Conservation (phyloP, 2,329 filamentous ascomycete species). For the Lasiodiplodia gonubiensis region DNA sequence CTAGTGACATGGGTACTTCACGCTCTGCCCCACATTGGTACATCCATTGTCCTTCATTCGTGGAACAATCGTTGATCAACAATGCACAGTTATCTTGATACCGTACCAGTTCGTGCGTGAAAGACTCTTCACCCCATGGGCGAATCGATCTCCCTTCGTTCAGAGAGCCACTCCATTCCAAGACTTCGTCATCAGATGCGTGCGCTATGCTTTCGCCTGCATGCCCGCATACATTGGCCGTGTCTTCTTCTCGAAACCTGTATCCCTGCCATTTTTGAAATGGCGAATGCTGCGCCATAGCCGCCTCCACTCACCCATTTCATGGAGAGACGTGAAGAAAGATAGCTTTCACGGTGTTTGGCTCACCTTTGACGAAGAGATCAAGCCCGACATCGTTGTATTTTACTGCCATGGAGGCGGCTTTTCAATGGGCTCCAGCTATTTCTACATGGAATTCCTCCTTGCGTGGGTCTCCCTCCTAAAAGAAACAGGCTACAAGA, state of each 20-base stretch:
- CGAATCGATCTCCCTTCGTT: conserved; percentile 66
- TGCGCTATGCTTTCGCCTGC: conserved; percentile 76
- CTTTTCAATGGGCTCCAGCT: conserved; percentile 80
- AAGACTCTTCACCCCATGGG: conserved; percentile 56
- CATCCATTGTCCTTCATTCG: conserved; percentile 31
- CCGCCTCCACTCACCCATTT: conserved; percentile 64
- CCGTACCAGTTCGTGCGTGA: conserved; percentile 65
- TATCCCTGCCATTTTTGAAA: conserved; percentile 74
- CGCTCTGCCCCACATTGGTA: conserved; percentile 74
- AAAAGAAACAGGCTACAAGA: conserved; percentile 67
- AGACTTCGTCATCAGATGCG: conserved; percentile 76
- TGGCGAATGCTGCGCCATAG: conserved; percentile 80
- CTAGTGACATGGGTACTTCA: conserved; percentile 64
- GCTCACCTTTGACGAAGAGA: conserved; percentile 66
- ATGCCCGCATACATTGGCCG: conserved; percentile 72
- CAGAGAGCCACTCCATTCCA: conserved; percentile 74
- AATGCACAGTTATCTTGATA: conserved; percentile 59
- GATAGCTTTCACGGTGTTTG: conserved; percentile 69
- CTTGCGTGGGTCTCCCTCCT: conserved; percentile 73
- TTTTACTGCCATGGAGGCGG: conserved; percentile 86
- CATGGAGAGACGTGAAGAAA: conserved; percentile 66
- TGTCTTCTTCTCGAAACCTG: conserved; percentile 77
- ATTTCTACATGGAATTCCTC: conserved; percentile 86
- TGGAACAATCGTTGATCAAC: conserved; percentile 35
- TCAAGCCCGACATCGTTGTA: conserved; percentile 74